Base-by-base conservation (phyloP, 1,284 basidiomycete genomes). In the Cutaneotrichosporon spelunceum region DNA sequence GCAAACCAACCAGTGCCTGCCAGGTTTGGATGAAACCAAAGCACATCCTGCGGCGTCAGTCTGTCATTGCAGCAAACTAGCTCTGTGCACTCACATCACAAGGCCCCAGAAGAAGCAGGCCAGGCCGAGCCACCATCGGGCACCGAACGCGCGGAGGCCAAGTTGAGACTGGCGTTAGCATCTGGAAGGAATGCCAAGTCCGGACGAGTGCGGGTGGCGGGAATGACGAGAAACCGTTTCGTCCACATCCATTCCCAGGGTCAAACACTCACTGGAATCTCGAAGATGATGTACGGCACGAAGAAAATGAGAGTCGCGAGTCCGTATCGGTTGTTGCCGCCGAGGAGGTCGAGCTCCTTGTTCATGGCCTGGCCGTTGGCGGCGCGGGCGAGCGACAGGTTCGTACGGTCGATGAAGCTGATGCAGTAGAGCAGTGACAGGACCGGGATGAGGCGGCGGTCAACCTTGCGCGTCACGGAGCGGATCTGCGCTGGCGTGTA, bases 241-340 rank as follows among this genome's bases (percentile, higher is more conserved):
- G 52, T 48, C 24, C 33, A 47, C 19, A 11, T 21, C 19, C 2
- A 23, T 21, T 44, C 4, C 42, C 30, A 33, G 11, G 39, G 6
- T 19, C 19, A n/a, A n/a, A 42, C n/a, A 57, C 63, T 53, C 36
- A 63, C 55, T 16, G 64, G 61, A 14, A 66, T 47, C 36, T 61
- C 72, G 52, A 81, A 80, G 66, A 80, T 67, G 62, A 80, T 74
- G 64, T 78, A 76, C 14, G 76, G 72, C 29, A 76, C 62, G 66
- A 78, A 78, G 69, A 78, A 77, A 10, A 77, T 62, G 26, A 78
- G 60, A 0, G 73, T 68, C 53, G 72, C 70, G 60, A 79, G 71
- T 29, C 72, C 70, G 65, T 79, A 79, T 29, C 74, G 68, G 48
- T 78, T 71, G 33, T 74, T 76, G 8, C 77, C 78, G 30, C 76